These are phyloP conservation scores for Phaeosphaeria sp. DNA, from an alignment of 2,329 filamentous ascomycete genomes.

Conservation along the genomic window DNA sequence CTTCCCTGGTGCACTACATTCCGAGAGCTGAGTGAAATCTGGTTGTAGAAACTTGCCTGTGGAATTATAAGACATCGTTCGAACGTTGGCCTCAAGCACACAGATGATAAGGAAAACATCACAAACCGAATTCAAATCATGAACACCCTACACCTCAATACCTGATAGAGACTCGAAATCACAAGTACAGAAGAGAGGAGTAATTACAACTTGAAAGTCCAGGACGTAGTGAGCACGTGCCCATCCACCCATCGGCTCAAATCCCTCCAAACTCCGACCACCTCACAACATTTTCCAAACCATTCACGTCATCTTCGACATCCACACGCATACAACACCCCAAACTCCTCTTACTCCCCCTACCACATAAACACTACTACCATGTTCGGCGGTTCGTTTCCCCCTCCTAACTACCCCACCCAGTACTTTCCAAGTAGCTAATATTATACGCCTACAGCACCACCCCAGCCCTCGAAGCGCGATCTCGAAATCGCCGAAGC, in stretches of 20 bases:
- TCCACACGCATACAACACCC: background rate
- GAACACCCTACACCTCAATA: too few relatives aligned
- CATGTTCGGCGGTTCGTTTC: conserved; percentile 65
- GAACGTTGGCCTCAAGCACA: too few relatives aligned
- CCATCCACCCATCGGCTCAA: background rate
- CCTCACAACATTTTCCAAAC: conserved; percentile 8
- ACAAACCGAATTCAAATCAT: too few relatives aligned
- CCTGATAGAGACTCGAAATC: too few relatives aligned
- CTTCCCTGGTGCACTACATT: too few relatives aligned
- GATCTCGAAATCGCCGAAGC: conserved; percentile 71
- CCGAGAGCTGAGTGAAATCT: background rate
- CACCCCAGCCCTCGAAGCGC: conserved; percentile 72
- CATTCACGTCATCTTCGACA: conserved; percentile 11
- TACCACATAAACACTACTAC: background rate
- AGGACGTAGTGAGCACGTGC: background rate
- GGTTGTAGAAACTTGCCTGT: background rate
- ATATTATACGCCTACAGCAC: conserved; percentile 54
- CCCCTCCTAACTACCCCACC: background rate
- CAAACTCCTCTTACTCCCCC: background rate
- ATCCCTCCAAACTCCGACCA: conserved; percentile 2
- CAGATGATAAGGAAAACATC: too few relatives aligned
- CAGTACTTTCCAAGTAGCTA: conserved; percentile 5
- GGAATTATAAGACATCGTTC: background rate
- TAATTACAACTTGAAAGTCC: too few relatives aligned
- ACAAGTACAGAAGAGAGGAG: too few relatives aligned